Conservation (phyloP, 2,329 filamentous ascomycete genomes). For the Epichloe gansuensis region DNA sequence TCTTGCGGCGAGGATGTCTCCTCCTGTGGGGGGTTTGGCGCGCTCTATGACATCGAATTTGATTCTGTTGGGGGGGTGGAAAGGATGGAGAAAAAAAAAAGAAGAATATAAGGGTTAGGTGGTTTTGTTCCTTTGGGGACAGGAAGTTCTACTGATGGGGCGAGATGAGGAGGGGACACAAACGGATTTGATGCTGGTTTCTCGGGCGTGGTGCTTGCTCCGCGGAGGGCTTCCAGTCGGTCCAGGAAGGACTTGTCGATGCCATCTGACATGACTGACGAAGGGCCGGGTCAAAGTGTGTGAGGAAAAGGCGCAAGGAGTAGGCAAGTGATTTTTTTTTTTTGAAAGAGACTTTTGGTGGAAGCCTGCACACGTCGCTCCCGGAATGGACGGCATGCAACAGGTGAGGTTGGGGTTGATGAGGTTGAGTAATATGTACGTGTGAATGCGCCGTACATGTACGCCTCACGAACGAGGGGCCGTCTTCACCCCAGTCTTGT, state of each 20-base stretch:
- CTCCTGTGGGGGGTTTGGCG: slow-evolving; percentile 28
- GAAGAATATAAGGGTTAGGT: background rate
- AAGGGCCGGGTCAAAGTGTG: background rate
- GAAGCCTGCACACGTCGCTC: too few species aligned
- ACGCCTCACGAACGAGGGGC: too few species aligned
- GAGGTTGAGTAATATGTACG: too few species aligned
- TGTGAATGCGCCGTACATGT: too few species aligned
- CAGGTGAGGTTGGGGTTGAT: too few species aligned
- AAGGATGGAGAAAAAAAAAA: background rate
- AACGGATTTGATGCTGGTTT: slow-evolving; percentile 1
- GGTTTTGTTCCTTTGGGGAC: background rate
- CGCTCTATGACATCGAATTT: slow-evolving; percentile 28
- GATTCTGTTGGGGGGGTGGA: slow-evolving; percentile 9
- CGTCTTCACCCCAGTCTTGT: too few species aligned
- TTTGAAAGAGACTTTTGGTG: too few species aligned
- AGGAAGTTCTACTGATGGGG: slow-evolving; percentile 10
- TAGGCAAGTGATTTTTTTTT: too few species aligned
- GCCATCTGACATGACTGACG: slow-evolving; percentile 19
- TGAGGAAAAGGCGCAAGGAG: background rate
- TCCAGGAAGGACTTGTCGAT: slow-evolving; percentile 37
- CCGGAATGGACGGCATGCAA: too few species aligned
- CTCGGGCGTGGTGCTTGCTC: slow-evolving; percentile 20
- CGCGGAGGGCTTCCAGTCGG: slow-evolving; percentile 39
- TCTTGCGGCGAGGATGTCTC: slow-evolving; percentile 38
- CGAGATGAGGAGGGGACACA: background rate